Evolutionary conservation across 768 basidiomycete species (phyloP), one percentile per base, ranked within the genome.

Genomic region (Tubosaeta sp.): DNA sequence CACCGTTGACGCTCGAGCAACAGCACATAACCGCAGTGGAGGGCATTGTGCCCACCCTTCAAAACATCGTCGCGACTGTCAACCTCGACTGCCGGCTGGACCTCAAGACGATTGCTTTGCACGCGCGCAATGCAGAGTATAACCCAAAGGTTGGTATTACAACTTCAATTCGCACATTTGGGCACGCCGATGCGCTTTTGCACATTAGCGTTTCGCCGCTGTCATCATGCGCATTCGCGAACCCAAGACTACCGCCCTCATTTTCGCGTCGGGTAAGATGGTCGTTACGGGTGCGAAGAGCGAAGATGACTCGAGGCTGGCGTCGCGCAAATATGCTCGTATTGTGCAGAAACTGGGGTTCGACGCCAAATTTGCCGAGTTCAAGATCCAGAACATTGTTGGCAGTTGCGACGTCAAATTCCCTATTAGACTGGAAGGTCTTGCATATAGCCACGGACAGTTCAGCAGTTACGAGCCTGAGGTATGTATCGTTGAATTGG

Each of bases 221-320:
- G 96, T 98, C 60, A 98, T 99, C 75, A 99, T 99, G 96, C 92
- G 96, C 71, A 98, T 99, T 66, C 94, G 96, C 60, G 96, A 98
- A 62, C 96, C 96, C 45, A 99, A 99, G 79, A 99, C 96, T 53
- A 99, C 96, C 46, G 96, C 95, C 21, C 84, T 99, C 60, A 98
- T 99, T 71, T 99, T 99, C 71, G 96, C 96, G 30, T 95, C 93
- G 51, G 96, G 96, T 67, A 99, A 98, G 82, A 98, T 99, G 91
- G 96, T 99, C 69, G 95, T 98, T 52, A 98, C 96, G 35, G 96
- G 96, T 67, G 96, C 96, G 43, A 99, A 98, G 79, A 93, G 90
- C 29, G 95, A 98, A 72, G 95, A 98, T 70, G 94, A 99, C 65
- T 94, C 93, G 61, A 83, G 94, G 45, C 76, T 98, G 55, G 95